Evolutionary conservation across 2,329 filamentous ascomycete genomes (phyloP).

Genomic region (Aspergillus eucalypticola): DNA sequence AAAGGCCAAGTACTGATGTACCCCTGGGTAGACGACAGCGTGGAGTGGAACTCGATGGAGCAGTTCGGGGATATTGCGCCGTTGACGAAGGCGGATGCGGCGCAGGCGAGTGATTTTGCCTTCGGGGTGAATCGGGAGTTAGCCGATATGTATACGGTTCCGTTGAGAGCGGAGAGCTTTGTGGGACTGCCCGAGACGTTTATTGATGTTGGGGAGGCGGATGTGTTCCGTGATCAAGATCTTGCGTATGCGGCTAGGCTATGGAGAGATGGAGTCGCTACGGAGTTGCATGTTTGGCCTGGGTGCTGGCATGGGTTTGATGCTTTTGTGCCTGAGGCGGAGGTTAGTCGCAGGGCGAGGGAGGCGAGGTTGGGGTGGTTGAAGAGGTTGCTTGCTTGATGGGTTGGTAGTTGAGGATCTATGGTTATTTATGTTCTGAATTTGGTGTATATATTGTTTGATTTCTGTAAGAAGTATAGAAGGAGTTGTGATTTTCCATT

Average conservation of each 20-base stretch:
- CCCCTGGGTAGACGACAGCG: constrained; percentile 3
- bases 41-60: background rate
- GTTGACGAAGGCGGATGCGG: background rate
- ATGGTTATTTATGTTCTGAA: background rate
- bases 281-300: constrained; percentile 19
- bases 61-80: constrained; percentile 3
- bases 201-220: constrained; percentile 18
- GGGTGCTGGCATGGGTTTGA: constrained; percentile 18
- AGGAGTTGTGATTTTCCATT: too few relatives aligned
- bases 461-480: too few relatives aligned
- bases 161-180: constrained; percentile 9
- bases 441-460: too few relatives aligned
- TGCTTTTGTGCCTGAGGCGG: background rate
- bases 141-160: background rate
- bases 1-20: background rate
- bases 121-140: background rate
- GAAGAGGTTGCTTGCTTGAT: background rate
- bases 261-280: constrained; percentile 12
- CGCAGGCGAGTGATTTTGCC: constrained; percentile 3
- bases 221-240: constrained; percentile 19
- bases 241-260: constrained; percentile 12
- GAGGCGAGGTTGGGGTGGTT: background rate
- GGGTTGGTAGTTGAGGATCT: background rate
- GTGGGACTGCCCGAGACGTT: constrained; percentile 10
- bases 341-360: background rate